These are phyloP conservation scores for Fimicolochytrium jonesii DNA, from an alignment of 192 early-diverging fungal species.

Conservation along the genomic window DNA sequence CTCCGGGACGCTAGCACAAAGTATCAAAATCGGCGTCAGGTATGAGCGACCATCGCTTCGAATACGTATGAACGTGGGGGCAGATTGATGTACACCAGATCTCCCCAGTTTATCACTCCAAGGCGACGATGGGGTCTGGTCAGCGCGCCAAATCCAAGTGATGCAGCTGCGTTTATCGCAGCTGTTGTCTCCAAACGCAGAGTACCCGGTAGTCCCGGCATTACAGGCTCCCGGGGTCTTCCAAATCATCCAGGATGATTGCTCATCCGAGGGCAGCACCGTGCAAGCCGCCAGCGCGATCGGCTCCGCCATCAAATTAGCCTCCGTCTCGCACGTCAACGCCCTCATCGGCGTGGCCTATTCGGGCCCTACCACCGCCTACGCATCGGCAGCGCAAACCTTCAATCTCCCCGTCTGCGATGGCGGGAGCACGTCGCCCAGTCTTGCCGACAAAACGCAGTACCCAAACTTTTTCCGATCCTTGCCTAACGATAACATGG, in stretches of 20 bases:
- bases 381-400: not conserved
- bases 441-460: conserved; percentile 11
- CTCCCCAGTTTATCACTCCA: not conserved
- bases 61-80: too few relatives aligned
- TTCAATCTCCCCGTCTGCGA: conserved; percentile 28
- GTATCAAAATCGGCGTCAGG: not conserved
- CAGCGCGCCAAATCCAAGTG: not conserved
- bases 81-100: too few relatives aligned
- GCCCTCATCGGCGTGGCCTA: conserved; percentile 20
- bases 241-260: not conserved
- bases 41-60: not conserved
- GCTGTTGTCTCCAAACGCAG: not conserved
- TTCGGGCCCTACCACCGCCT: conserved; percentile 12
- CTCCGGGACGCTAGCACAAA: not conserved
- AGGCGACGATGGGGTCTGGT: not conserved
- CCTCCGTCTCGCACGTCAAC: not conserved
- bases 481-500: conserved; percentile 25
- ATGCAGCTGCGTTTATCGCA: not conserved
- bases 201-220: not conserved
- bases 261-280: not conserved
- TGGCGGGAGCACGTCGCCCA: conserved; percentile 26
- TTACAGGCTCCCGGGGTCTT: not conserved
- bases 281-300: not conserved
- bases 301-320: not conserved
- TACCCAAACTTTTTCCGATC: conserved; percentile 40